Evolutionary conservation across 352 stramenopile species (phyloP), one percentile per base, ranked within the genome.

Genomic region (Hyaloperonospora brassicae): DNA sequence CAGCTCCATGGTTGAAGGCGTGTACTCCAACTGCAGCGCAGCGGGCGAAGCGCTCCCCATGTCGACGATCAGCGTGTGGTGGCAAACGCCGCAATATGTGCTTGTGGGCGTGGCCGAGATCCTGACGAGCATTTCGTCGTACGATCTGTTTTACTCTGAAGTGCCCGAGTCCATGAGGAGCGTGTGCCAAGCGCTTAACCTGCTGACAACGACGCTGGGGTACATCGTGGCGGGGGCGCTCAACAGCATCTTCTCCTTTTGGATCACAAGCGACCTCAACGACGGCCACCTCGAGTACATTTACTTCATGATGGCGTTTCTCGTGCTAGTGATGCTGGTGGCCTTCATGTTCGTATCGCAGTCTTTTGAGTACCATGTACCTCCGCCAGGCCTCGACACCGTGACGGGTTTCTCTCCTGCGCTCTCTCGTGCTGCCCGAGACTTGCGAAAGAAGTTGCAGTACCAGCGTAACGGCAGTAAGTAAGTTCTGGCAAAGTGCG

Each of bases 121-220:
- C 57, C 62, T 96, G 50, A 89, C 84, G 22, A 93, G 80, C 56
- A 96, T 96, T 47, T 90, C 86, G 4, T 72, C 84, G 8, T 93
- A 93, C 68, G 84, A 93, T 59, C 61, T 97, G n/a, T 97, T 96
- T 61, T 96, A 96, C 63, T 92, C 84, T 14, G 86, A 97, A 62
- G 87, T 95, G 3, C 89, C 89, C 9, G 76, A 87, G 64, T 88
- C 76, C 24, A 96, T 96, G 88, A 79, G 88, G 44, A 95, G 87
- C 52, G 85, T 96, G 5, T 93, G 84, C 51, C 86, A 95, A 45
- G 84, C 88, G 9, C 73, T 96, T 8, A 96, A 96, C 55, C 44
- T 97, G 40, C 65, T 96, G 17, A 96, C 87, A 1, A 96, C 83
- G 0, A 95, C 89, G 44, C 71, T 97, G 22, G 87, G 87, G 2